These are phyloP conservation scores for Trichomonascus vanleenenianus DNA, from an alignment of 805 yeast genomes.

Conservation along the genomic window DNA sequence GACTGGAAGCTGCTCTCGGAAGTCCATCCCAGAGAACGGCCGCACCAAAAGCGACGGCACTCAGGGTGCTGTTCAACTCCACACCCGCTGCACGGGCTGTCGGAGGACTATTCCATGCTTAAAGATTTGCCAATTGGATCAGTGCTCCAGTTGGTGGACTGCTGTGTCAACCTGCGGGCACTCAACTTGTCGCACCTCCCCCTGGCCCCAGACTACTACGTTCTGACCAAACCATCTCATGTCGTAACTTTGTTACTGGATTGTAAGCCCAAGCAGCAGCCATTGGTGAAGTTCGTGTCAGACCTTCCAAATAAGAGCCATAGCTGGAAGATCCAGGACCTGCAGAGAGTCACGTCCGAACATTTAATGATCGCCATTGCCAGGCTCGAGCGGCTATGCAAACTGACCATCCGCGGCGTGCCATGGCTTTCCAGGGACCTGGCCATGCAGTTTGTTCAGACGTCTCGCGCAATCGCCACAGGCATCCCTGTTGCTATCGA, in stretches of 20 bases:
- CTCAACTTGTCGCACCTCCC: constrained; percentile 57
- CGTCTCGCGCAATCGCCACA: constrained; percentile 18
- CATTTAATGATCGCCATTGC: constrained; percentile 23
- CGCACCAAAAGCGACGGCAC: constrained; percentile 1
- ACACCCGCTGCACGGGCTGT: constrained; percentile 47
- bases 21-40: constrained; percentile 1
- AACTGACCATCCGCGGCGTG: constrained; percentile 37
- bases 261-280: too few relatives aligned
- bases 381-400: constrained; percentile 30
- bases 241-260: constrained; percentile 13
- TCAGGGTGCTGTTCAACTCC: constrained; percentile 6
- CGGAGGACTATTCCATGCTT: constrained; percentile 39
- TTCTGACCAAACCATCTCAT: constrained; percentile 11
- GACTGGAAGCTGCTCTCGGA: constrained; percentile 73
- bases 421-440: constrained; percentile 40
- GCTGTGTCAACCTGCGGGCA: constrained; percentile 52
- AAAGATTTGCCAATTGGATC: constrained; percentile 77
- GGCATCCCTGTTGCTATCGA: constrained; percentile 26
- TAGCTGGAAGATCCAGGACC: constrained; percentile 26
- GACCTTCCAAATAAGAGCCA: constrained; percentile 29
- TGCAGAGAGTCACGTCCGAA: constrained; percentile 13
- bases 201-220: constrained; percentile 58
- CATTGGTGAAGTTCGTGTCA: constrained; percentile 20
- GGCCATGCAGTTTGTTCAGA: constrained; percentile 15
- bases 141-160: constrained; percentile 55